These are phyloP conservation scores for Euphorbia pulcherrima DNA, from an alignment of 345 rosid genomes.

Conservation along the genomic window DNA sequence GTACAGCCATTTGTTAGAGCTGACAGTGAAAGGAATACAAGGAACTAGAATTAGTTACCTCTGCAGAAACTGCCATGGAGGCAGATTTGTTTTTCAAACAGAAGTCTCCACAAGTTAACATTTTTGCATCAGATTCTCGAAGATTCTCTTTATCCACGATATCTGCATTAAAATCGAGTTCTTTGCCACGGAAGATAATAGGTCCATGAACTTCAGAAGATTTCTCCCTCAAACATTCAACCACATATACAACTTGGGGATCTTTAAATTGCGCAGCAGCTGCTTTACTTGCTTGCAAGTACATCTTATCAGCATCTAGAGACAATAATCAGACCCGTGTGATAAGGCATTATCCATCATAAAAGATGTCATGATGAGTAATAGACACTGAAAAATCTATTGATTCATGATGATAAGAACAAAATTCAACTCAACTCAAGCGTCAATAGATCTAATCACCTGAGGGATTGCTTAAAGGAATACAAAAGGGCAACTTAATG, in stretches of 20 bases:
- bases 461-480: constrained; percentile 43
- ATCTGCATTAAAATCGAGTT: constrained; percentile 49
- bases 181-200: constrained; percentile 46
- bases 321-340: constrained; percentile 15
- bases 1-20: constrained; percentile 8
- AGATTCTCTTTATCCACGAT: constrained; percentile 32
- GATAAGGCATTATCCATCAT: background rate
- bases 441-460: constrained; percentile 37
- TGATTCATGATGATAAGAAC: background rate
- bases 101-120: constrained; percentile 52
- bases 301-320: constrained; percentile 50
- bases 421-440: constrained; percentile 7
- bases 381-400: background rate
- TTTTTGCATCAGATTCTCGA: constrained; percentile 34
- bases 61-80: constrained; percentile 40
- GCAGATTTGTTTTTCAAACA: constrained; percentile 46
- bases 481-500: constrained; percentile 57
- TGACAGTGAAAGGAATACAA: constrained; percentile 7
- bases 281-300: constrained; percentile 42
- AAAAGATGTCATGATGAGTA: background rate
- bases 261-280: constrained; percentile 60
- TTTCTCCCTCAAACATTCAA: constrained; percentile 42
- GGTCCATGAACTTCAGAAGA: constrained; percentile 44
- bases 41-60: constrained; percentile 43
- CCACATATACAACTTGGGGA: constrained; percentile 44